These are phyloP conservation scores for Aspergillus nidulans DNA, from an alignment of 495 filamentous ascomycete genomes.

Conservation along the genomic window DNA sequence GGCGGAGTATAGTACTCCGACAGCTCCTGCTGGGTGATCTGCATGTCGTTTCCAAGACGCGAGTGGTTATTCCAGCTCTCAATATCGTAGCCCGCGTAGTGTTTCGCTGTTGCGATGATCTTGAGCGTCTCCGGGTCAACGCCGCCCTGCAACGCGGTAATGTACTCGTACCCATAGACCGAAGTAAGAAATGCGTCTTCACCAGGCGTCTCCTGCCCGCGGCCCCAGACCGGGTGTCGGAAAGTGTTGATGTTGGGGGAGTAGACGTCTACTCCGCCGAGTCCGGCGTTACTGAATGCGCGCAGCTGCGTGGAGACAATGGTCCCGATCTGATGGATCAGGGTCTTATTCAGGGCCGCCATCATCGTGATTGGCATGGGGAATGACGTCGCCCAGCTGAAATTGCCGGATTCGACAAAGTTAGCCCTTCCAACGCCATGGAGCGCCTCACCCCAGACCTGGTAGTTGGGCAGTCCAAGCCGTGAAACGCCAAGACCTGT, in stretches of 20 bases:
- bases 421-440: constrained; percentile 56
- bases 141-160: constrained; percentile 58
- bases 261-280: constrained; percentile 57
- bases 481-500: constrained; percentile 51
- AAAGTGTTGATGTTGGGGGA: constrained; percentile 69
- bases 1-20: constrained; percentile 47
- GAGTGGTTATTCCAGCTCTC: constrained; percentile 54
- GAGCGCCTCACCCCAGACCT: constrained; percentile 47
- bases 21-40: constrained; percentile 51
- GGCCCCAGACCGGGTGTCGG: constrained; percentile 56
- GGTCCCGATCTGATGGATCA: constrained; percentile 53
- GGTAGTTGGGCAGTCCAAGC: constrained; percentile 52
- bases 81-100: constrained; percentile 63
- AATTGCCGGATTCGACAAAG: constrained; percentile 46
- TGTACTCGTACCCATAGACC: constrained; percentile 52
- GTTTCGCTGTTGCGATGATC: constrained; percentile 61
- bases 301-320: constrained; percentile 60
- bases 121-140: constrained; percentile 41
- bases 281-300: constrained; percentile 61
- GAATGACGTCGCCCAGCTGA: constrained; percentile 57
- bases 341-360: constrained; percentile 55
- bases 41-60: constrained; percentile 52
- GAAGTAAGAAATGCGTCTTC: constrained; percentile 51
- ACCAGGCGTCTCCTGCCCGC: constrained; percentile 60
- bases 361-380: constrained; percentile 57